Evolutionary conservation across 495 filamentous ascomycete species (phyloP).

Genomic region (Astrocystis sublimbata): DNA sequence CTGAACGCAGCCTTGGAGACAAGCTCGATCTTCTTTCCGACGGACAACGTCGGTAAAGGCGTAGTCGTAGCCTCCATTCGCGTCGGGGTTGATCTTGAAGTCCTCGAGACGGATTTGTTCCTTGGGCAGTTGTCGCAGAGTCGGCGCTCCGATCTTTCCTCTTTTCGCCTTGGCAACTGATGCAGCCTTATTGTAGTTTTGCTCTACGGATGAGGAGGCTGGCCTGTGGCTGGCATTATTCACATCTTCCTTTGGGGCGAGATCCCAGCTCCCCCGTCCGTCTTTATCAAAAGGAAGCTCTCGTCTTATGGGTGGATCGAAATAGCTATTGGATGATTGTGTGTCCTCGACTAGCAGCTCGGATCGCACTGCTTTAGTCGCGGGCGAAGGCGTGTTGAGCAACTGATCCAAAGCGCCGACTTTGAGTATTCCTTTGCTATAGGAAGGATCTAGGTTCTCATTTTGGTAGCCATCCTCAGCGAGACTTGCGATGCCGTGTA

Average conservation of each 20-base stretch:
- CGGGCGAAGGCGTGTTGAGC: conserved; percentile 27
- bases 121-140: conserved; percentile 23
- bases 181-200: neutral
- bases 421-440: conserved; percentile 7
- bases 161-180: neutral
- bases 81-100: conserved; percentile 81
- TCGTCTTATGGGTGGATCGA: conserved; percentile 22
- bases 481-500: conserved; percentile 13
- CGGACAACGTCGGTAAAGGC: conserved; percentile 78
- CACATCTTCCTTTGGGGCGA: neutral
- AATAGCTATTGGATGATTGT: conserved; percentile 18
- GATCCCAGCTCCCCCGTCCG: neutral
- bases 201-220: neutral
- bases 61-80: conserved; percentile 70
- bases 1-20: conserved; percentile 75
- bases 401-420: conserved; percentile 17
- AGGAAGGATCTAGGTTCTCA: neutral
- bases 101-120: conserved; percentile 58
- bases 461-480: conserved; percentile 20
- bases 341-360: neutral
- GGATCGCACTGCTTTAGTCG: conserved; percentile 6
- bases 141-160: neutral
- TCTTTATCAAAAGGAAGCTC: conserved; percentile 22
- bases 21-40: conserved; percentile 68
- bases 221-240: neutral